Conservation (phyloP, 768 basidiomycete species). For the Cubamyces lactineus region DNA sequence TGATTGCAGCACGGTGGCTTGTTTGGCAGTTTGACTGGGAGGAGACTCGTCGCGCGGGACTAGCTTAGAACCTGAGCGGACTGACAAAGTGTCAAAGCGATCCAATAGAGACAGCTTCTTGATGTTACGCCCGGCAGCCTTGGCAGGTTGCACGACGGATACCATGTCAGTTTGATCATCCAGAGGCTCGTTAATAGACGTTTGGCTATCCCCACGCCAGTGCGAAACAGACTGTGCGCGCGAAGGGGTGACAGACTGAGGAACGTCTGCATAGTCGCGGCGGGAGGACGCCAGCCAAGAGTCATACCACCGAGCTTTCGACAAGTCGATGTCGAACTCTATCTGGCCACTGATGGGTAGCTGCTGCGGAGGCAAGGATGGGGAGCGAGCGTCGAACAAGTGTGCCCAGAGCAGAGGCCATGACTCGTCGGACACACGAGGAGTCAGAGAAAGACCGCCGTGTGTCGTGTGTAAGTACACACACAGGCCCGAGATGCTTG, state of each 20-base stretch:
- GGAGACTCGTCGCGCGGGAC: slow-evolving; percentile 33
- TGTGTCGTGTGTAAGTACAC: slow-evolving; percentile 74
- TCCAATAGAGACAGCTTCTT: slow-evolving; percentile 72
- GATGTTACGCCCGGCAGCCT: slow-evolving; percentile 47
- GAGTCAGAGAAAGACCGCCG: slow-evolving; percentile 56
- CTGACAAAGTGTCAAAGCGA: slow-evolving; percentile 52
- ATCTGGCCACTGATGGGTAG: slow-evolving; percentile 75
- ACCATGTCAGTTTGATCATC: slow-evolving; percentile 39
- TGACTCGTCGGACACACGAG: slow-evolving; percentile 76
- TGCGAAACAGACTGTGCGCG: slow-evolving; percentile 51
- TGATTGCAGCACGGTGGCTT: slow-evolving; percentile 30
- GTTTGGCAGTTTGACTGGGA: slow-evolving; percentile 33
- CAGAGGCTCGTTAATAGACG: slow-evolving; percentile 47
- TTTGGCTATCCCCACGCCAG: slow-evolving; percentile 57
- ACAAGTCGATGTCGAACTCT: slow-evolving; percentile 85
- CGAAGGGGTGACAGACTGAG: slow-evolving; percentile 42
- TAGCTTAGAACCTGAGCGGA: slow-evolving; percentile 35
- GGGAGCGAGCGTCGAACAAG: slow-evolving; percentile 49
- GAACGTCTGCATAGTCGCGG: slow-evolving; percentile 46
- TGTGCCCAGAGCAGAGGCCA: slow-evolving; percentile 77
- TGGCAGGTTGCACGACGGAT: slow-evolving; percentile 35
- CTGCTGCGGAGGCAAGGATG: slow-evolving; percentile 37
- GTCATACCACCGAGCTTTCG: slow-evolving; percentile 77
- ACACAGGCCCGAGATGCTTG: slow-evolving; percentile 74
- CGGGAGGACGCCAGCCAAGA: slow-evolving; percentile 62